Base-by-base conservation (phyloP, 2,329 filamentous ascomycete species). In the Fusarium chlamydosporum region DNA sequence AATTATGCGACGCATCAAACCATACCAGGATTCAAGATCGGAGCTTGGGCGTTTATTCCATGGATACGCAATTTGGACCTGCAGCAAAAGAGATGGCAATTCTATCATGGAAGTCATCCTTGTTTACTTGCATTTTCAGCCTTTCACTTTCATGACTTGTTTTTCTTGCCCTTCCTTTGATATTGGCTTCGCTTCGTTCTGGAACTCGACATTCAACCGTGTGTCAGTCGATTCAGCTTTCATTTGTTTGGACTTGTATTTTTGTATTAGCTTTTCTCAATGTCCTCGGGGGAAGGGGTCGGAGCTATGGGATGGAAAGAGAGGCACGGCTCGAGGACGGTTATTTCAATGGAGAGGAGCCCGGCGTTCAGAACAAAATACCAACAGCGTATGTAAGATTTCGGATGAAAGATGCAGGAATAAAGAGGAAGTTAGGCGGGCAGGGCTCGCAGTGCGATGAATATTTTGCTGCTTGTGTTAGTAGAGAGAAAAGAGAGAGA, bases 291-390 rank as follows among this genome's bases (percentile, higher is more conserved):
- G 41, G 37, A 41, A n/a, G 46, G 51, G 63, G 43, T 50, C 38
- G 43, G 41, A 56, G 47, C 48, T 41, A 47, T 43, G 56, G 45
- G 47, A 48, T 51, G 58, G 27, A 61, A 46, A 51, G 53, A 59
- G 46, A 54, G 33, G 53, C 50, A 58, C 52, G 45, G 57, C 55
- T 65, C 35, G 46, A 61, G 54, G 47, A 43, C 54, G 40, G 57
- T 64, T 43, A 58, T 56, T 54, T 60, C 47, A 57, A 46, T 33
- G 50, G 56, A 61, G 61, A 68, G 70, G 73, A 71, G 71, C 71
- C 53, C 52, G 73, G 72, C 72, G 72, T 75, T 75, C 56, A 74
- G 68, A 73, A 67, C 57, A 75, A 72, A 74, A 74, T 72, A 75
- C 64, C 70, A 74, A 56, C 48, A 52, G 48, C 60, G 61, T 65